Conservation (phyloP, 2,329 filamentous ascomycete genomes). For the Penicillium sp. region DNA sequence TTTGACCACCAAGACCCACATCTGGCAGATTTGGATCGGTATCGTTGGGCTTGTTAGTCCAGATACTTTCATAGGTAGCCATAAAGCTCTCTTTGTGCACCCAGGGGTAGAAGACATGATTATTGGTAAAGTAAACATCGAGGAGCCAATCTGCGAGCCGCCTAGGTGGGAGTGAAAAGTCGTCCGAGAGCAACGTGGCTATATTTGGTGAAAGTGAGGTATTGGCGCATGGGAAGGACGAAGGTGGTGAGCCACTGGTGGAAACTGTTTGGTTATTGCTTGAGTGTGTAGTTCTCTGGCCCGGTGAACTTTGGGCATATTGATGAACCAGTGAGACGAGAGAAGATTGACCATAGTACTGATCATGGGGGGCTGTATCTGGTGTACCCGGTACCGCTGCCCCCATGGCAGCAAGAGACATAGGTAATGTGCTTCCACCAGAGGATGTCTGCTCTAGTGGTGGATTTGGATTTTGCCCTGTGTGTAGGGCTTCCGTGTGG, state of each 20-base stretch:
- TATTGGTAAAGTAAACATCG: neutral
- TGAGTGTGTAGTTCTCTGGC: neutral
- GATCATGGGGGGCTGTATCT: neutral
- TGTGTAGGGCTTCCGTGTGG: neutral
- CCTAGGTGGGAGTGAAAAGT: constrained; percentile 6
- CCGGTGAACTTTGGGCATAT: neutral
- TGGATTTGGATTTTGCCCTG: neutral
- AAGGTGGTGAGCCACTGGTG: neutral
- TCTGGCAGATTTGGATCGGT: neutral
- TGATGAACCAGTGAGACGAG: neutral
- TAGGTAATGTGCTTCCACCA: neutral
- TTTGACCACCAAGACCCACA: constrained; percentile 3
- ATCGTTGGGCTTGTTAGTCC: neutral
- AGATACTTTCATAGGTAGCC: neutral
- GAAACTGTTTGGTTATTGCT: neutral
- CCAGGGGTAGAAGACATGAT: constrained; percentile 7
- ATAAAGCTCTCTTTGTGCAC: constrained; percentile 5
- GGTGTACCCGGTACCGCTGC: neutral
- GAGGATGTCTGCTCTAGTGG: neutral
- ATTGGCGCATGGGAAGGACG: neutral
- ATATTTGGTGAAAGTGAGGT: neutral
- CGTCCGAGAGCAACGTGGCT: neutral
- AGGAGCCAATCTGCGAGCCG: constrained; percentile 4
- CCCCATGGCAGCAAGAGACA: neutral
- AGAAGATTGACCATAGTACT: neutral